These are phyloP conservation scores for Arbutus unedo DNA, from an alignment of 148 eudicot species.

Conservation along the genomic window DNA sequence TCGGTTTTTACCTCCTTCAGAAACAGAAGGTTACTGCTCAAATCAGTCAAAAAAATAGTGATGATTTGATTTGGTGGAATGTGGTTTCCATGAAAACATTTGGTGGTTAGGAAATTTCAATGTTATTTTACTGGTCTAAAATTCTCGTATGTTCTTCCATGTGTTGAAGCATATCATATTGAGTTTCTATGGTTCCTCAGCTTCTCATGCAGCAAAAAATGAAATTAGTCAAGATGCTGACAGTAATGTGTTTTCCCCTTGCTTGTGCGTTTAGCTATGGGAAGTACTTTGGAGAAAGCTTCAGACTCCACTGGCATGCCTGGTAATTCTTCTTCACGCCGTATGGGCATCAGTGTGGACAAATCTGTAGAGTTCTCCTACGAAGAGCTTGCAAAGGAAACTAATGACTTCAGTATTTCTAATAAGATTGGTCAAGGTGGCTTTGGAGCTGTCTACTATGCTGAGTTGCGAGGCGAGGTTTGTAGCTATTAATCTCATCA, in stretches of 20 bases:
- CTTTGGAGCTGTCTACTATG: conserved; percentile 58
- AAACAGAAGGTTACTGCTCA: neutral
- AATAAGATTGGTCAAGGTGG: conserved; percentile 72
- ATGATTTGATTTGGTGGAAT: conserved; percentile 16
- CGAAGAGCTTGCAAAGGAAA: conserved; percentile 56
- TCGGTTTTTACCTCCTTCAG: too few relatives aligned
- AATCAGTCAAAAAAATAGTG: neutral
- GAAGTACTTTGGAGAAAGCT: conserved; percentile 23
- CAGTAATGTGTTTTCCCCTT: conserved; percentile 50
- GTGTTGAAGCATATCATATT: neutral
- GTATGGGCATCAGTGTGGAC: conserved; percentile 39
- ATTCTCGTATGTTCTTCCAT: neutral
- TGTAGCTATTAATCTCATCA: conserved; percentile 8
- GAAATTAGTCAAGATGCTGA: neutral
- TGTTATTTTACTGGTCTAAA: too few relatives aligned
- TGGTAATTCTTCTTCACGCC: conserved; percentile 25
- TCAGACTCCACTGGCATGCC: conserved; percentile 24
- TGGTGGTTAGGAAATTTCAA: conserved; percentile 19
- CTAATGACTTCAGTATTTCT: conserved; percentile 40
- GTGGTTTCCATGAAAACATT: neutral
- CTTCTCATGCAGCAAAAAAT: neutral
- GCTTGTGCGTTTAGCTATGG: conserved; percentile 19
- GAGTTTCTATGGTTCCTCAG: neutral
- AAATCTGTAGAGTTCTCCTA: conserved; percentile 56
- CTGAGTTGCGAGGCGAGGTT: conserved; percentile 61